Conservation (phyloP, 179 eudicot genomes). For the Dionaea muscipula region DNA sequence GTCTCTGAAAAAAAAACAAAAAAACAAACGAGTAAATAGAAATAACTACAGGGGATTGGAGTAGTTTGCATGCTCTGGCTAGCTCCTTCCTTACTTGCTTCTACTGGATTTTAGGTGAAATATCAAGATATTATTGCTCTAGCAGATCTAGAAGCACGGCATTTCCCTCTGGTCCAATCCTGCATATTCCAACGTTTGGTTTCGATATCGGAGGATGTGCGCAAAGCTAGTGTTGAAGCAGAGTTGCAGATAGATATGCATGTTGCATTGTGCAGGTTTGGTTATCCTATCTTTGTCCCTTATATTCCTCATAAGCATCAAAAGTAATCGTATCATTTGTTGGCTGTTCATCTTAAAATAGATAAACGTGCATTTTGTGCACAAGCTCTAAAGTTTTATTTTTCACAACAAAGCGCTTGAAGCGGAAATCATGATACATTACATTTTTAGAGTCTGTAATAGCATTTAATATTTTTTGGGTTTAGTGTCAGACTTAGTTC, state of each 20-base stretch:
- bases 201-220: conserved; percentile 57
- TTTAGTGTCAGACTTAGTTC: no score
- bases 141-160: conserved; percentile 73
- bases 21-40: no score
- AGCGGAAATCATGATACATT: no score
- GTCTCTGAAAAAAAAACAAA: no score
- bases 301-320: background rate
- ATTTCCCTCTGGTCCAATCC: conserved; percentile 82
- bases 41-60: no score
- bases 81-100: background rate
- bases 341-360: no score
- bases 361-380: no score
- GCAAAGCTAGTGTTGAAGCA: conserved; percentile 85
- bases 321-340: background rate
- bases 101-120: conserved; percentile 36
- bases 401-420: no score
- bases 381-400: no score
- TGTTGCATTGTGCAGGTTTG: conserved; percentile 60
- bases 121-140: conserved; percentile 55
- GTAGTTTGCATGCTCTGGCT: background rate
- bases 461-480: no score
- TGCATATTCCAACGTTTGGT: conserved; percentile 72
- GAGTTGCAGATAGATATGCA: conserved; percentile 60
- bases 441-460: no score
- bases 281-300: conserved; percentile 4